A percentile compares a stretch with the other conserved stretches of the same genome.
phyloP scores from a whole-genome alignment of 176 grass and related monocot species.

The Cenchrus purpureus region DNA sequence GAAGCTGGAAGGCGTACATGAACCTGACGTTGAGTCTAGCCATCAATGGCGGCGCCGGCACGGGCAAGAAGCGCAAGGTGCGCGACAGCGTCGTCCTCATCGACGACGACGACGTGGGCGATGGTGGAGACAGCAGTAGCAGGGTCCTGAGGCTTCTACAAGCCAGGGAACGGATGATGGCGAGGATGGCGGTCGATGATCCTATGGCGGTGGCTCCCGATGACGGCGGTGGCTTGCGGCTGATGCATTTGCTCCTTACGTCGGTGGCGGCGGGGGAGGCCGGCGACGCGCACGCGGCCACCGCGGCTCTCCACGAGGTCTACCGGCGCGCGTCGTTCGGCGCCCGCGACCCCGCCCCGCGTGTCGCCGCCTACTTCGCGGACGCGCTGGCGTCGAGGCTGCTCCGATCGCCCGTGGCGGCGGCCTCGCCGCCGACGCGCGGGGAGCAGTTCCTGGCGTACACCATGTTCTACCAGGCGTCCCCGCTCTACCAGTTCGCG shows the following conservation, averaged over 20 bases:
- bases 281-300: conserved; percentile 38
- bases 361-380: conserved; percentile 68
- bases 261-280: conserved; percentile 46
- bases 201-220: background rate
- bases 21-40: conserved; percentile 62
- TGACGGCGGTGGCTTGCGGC: background rate
- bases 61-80: conserved; percentile 49
- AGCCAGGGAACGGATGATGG: conserved; percentile 55
- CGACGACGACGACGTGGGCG: background rate
- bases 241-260: conserved; percentile 61
- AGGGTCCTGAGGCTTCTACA: conserved; percentile 50
- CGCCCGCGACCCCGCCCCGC: conserved; percentile 58
- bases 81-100: background rate
- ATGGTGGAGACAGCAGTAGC: background rate
- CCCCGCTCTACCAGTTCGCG: conserved; percentile 73
- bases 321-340: conserved; percentile 51
- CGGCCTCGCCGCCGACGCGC: background rate
- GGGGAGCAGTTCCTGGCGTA: conserved; percentile 61
- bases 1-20: conserved; percentile 36
- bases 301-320: conserved; percentile 58
- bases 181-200: background rate
- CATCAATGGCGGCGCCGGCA: conserved; percentile 17
- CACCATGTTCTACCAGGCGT: conserved; percentile 75
- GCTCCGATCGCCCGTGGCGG: background rate
- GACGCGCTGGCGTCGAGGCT: conserved; percentile 59